Conservation (phyloP, 441 rosid genomes). For the Corymbia calophylla region DNA sequence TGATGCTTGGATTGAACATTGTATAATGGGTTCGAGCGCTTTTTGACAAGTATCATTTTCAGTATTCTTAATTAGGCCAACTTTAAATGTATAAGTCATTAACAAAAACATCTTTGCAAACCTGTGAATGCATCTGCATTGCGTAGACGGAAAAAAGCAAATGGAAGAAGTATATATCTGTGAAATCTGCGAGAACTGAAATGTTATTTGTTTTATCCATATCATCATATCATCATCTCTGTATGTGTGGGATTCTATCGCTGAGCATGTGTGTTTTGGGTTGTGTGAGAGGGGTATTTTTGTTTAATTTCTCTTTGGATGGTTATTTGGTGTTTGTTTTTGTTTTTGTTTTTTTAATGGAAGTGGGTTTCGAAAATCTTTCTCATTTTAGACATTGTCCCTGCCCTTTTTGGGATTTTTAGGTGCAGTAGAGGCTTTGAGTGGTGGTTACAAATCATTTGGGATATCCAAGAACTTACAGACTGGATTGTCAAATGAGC, state of each 20-base stretch:
- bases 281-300: not conserved
- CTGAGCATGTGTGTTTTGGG: not conserved
- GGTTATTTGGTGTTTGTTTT: not conserved
- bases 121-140: not conserved
- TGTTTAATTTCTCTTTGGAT: not conserved
- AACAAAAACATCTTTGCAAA: fast-evolving
- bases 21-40: not conserved
- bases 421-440: slow-evolving; percentile 47
- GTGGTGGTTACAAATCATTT: slow-evolving; percentile 19
- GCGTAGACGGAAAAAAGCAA: not conserved
- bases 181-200: fast-evolving
- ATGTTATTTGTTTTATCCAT: not conserved
- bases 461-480: slow-evolving; percentile 10
- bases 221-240: not conserved
- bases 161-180: not conserved
- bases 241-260: fast-evolving
- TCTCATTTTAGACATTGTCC: not conserved
- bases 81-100: not conserved
- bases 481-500: slow-evolving; percentile 38
- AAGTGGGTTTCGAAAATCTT: not conserved
- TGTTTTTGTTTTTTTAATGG: not conserved
- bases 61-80: not conserved
- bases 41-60: not conserved
- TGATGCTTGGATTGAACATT: not conserved
- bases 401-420: not conserved